Evolutionary conservation across 768 basidiomycete species (phyloP).

Genomic region (Xanthoconium purpureum): DNA sequence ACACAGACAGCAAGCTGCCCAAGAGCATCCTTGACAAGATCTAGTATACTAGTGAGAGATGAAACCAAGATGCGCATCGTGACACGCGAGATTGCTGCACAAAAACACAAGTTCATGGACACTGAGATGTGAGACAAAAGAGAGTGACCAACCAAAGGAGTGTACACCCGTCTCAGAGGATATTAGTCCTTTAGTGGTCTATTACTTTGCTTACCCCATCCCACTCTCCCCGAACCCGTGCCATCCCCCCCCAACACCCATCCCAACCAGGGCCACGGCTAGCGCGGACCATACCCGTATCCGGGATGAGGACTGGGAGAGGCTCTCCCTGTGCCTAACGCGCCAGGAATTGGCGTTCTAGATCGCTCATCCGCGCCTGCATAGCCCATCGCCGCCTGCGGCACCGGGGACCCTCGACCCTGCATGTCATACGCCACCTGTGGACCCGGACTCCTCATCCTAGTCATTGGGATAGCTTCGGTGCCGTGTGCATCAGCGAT

Average conservation of each 20-base stretch:
- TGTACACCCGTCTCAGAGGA: constrained; percentile 20
- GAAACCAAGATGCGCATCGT: constrained; percentile 18
- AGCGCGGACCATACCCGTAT: constrained; percentile 40
- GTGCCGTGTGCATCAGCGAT: constrained; percentile 30
- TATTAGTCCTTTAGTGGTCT: constrained; percentile 14
- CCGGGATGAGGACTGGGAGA: constrained; percentile 49
- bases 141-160: constrained; percentile 26
- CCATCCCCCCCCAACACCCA: constrained; percentile 5
- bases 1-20: constrained; percentile 18
- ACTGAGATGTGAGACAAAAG: background rate
- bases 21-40: constrained; percentile 20
- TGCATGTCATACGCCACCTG: constrained; percentile 38
- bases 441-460: constrained; percentile 41
- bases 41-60: constrained; percentile 17
- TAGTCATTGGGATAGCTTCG: constrained; percentile 75
- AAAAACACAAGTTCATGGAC: constrained; percentile 12
- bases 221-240: constrained; percentile 5
- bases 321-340: constrained; percentile 29
- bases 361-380: constrained; percentile 27
- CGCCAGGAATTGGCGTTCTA: constrained; percentile 29
- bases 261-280: constrained; percentile 7
- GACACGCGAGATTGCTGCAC: constrained; percentile 10
- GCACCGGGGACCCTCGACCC: constrained; percentile 39
- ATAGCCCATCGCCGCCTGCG: constrained; percentile 41
- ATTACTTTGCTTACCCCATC: constrained; percentile 14